These are phyloP conservation scores for Dactylellina parvicollis DNA, from an alignment of 2,329 filamentous ascomycete species.

Conservation along the genomic window DNA sequence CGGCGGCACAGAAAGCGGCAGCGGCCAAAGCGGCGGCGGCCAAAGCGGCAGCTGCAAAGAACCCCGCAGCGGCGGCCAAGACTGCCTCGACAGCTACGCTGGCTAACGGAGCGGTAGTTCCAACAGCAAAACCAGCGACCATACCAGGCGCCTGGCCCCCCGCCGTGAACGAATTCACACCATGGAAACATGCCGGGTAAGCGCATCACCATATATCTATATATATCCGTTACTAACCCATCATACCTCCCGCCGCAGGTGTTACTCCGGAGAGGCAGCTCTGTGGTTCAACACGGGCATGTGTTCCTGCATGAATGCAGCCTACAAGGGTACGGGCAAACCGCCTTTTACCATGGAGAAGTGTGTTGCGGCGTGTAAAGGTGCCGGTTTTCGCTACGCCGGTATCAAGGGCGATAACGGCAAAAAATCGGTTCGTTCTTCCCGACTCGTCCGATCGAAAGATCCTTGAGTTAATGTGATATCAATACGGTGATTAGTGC, in stretches of 20 bases:
- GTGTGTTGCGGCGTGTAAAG: conserved; percentile 18
- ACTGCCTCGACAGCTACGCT: too few species aligned
- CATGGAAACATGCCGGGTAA: conserved; percentile 11
- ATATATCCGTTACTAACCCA: neutral
- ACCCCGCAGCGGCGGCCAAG: too few species aligned
- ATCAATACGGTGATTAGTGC: too few species aligned
- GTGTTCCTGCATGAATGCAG: conserved; percentile 9
- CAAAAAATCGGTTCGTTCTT: conserved; percentile 17
- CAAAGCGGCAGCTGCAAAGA: neutral
- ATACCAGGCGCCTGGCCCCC: neutral
- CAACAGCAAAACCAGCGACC: neutral
- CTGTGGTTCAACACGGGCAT: conserved; percentile 12
- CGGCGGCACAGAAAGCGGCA: too few species aligned
- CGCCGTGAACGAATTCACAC: neutral
- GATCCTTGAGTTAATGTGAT: too few species aligned
- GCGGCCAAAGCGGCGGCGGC: neutral
- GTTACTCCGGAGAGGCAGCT: neutral
- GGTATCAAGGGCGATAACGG: conserved; percentile 25
- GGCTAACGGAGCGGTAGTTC: too few species aligned
- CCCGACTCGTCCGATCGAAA: neutral
- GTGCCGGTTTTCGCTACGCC: conserved; percentile 22
- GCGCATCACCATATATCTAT: neutral
- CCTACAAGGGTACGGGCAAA: neutral
- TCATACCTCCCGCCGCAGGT: too few species aligned
- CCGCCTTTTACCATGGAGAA: conserved; percentile 15